These are phyloP conservation scores for Pseudogymnoascus sp. DNA, from an alignment of 2,329 filamentous ascomycete genomes.

Conservation along the genomic window DNA sequence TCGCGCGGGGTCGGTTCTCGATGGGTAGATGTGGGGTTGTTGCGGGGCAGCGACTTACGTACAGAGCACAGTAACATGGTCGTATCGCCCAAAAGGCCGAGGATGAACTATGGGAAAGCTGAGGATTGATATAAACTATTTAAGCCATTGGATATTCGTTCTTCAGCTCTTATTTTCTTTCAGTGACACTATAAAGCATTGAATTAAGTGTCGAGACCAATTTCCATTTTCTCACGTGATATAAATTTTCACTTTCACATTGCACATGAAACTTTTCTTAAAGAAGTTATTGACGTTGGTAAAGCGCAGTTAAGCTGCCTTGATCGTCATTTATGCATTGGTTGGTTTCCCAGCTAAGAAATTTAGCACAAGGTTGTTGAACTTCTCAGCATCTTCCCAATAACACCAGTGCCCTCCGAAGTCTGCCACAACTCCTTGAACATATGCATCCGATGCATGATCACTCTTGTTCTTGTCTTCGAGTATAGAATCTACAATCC, in stretches of 20 bases:
- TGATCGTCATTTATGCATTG: neutral
- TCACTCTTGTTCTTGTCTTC: neutral
- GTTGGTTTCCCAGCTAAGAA: constrained; percentile 18
- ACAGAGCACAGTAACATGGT: neutral
- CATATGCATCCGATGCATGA: constrained; percentile 14
- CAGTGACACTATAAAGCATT: neutral
- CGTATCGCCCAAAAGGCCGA: neutral
- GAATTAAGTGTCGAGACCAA: neutral
- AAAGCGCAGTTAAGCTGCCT: neutral
- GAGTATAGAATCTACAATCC: constrained; percentile 26
- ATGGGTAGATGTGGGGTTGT: constrained; percentile 2
- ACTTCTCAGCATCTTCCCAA: constrained; percentile 26
- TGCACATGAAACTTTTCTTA: neutral
- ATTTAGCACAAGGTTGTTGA: constrained; percentile 21
- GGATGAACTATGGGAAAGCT: neutral
- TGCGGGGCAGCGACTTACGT: neutral
- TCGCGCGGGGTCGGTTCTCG: constrained; percentile 7
- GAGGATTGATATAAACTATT: neutral
- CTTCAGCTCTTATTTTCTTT: neutral
- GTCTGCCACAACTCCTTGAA: constrained; percentile 20
- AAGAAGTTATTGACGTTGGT: neutral
- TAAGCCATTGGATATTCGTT: neutral
- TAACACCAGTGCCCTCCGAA: constrained; percentile 32
- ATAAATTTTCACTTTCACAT: neutral
- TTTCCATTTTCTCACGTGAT: neutral